Conservation (phyloP, 108 stramenopile genomes). For the Nannochloropsis salina region DNA sequence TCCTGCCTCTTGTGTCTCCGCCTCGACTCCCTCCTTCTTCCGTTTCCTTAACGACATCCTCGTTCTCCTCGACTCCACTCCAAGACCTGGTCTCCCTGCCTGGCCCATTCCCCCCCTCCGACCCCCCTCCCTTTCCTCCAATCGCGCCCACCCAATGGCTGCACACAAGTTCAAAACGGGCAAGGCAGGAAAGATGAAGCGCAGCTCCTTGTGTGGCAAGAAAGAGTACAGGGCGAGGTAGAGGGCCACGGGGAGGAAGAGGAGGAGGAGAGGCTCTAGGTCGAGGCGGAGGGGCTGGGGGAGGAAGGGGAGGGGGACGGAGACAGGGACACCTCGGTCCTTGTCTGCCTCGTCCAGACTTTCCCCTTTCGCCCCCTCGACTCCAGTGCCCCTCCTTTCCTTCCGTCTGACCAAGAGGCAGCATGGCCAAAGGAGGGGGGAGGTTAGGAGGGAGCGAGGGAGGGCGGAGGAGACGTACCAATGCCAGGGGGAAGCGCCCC, state of each 20-base stretch:
- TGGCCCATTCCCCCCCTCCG: too few species aligned
- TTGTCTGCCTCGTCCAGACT: background rate
- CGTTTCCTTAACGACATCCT: too few species aligned
- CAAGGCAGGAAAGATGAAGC: conserved; percentile 45
- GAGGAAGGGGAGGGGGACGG: background rate
- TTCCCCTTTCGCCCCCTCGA: background rate
- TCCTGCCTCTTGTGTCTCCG: too few species aligned
- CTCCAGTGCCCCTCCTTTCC: background rate
- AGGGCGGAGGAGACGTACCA: conserved; percentile 83
- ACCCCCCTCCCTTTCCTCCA: background rate
- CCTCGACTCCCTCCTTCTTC: too few species aligned
- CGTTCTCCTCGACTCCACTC: too few species aligned
- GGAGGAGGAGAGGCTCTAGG: background rate
- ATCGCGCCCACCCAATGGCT: conserved; percentile 26
- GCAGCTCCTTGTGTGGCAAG: conserved; percentile 45
- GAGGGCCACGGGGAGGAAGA: background rate
- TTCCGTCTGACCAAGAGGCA: background rate
- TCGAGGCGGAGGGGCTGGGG: background rate
- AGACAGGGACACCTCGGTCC: background rate
- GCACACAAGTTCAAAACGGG: conserved; percentile 37
- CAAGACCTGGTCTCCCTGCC: too few species aligned
- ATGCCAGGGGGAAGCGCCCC: conserved; percentile 83
- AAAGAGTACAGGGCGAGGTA: conserved; percentile 24
- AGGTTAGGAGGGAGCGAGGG: conserved; percentile 50
- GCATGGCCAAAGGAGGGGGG: conserved; percentile 26